Conservation (phyloP, 257 asterid genomes). For the Primulina eburnea region DNA sequence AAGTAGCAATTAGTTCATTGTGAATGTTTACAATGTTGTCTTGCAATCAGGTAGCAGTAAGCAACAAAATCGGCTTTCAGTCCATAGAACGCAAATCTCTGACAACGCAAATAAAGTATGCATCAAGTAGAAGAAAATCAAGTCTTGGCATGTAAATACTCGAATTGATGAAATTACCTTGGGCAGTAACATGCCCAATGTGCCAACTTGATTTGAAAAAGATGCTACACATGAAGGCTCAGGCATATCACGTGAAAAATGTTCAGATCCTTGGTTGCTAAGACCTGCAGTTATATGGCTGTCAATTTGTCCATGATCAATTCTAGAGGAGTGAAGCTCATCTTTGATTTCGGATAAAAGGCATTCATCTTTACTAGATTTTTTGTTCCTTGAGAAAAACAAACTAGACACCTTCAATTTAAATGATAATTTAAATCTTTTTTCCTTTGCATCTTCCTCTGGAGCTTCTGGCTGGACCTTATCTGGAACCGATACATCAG, state of each 20-base stretch:
- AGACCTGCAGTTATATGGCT: slow-evolving; percentile 30
- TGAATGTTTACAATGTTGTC: neutral
- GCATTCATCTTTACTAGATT: slow-evolving; percentile 45
- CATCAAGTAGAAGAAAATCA: slow-evolving; percentile 4
- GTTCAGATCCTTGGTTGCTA: slow-evolving; percentile 24
- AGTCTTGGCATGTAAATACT: slow-evolving; percentile 3
- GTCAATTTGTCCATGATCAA: slow-evolving; percentile 28
- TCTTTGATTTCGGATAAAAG: slow-evolving; percentile 35
- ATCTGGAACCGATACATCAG: slow-evolving; percentile 32
- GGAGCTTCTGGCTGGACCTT: slow-evolving; percentile 36
- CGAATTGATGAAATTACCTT: slow-evolving; percentile 45
- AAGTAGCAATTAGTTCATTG: neutral
- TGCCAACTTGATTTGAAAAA: slow-evolving; percentile 32
- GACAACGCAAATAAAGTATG: slow-evolving; percentile 18
- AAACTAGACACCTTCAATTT: slow-evolving; percentile 78
- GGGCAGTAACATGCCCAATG: slow-evolving; percentile 35
- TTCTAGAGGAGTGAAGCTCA: slow-evolving; percentile 26
- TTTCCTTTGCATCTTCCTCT: slow-evolving; percentile 47
- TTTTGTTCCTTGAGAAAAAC: slow-evolving; percentile 75
- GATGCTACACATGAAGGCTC: slow-evolving; percentile 34
- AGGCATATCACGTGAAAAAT: slow-evolving; percentile 31
- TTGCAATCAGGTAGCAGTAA: slow-evolving; percentile 16
- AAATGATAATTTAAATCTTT: slow-evolving; percentile 60
- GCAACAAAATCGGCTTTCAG: neutral
- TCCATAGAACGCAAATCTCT: neutral